A percentile compares a stretch with the other conserved stretches of the same genome.
phyloP scores from a whole-genome alignment of 164 flowering plant genomes.

The Chimonanthus salicifolius region DNA sequence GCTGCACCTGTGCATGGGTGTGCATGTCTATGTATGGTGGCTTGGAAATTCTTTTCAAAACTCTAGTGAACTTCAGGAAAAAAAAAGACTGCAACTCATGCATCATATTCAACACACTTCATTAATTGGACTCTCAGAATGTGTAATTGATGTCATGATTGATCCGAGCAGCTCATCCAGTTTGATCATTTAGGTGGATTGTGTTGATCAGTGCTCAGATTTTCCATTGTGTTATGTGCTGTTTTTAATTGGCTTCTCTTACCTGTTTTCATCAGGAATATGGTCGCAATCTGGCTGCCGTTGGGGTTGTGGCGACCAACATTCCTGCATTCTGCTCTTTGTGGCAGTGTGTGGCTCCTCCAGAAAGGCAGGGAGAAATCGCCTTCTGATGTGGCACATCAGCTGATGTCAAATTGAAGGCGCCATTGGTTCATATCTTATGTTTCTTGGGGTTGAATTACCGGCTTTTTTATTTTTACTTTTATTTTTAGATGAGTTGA shows the following conservation, averaged over 20 bases:
- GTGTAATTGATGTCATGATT: too few relatives aligned
- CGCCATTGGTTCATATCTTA: background rate
- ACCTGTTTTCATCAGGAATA: conserved; percentile 55
- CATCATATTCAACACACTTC: too few relatives aligned
- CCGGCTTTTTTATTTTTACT: background rate
- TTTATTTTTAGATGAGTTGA: too few relatives aligned
- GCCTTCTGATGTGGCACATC: conserved; percentile 25
- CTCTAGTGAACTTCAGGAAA: too few relatives aligned
- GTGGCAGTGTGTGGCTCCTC: conserved; percentile 94
- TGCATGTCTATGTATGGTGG: too few relatives aligned
- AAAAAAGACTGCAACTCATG: too few relatives aligned
- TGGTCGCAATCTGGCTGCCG: conserved; percentile 66
- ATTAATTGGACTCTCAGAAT: too few relatives aligned
- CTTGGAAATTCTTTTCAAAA: too few relatives aligned
- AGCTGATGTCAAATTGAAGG: background rate
- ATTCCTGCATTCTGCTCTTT: conserved; percentile 62
- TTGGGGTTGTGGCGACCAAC: conserved; percentile 62
- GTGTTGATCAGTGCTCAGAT: too few relatives aligned
- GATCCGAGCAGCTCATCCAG: too few relatives aligned
- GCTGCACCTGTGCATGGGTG: too few relatives aligned
- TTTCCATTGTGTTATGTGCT: background rate
- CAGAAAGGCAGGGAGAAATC: conserved; percentile 43
- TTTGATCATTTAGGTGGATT: too few relatives aligned
- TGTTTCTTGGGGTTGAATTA: background rate
- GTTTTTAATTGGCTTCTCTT: background rate